These are phyloP conservation scores for Phycomyces nitens DNA, from an alignment of 192 early-diverging fungal species.

Conservation along the genomic window DNA sequence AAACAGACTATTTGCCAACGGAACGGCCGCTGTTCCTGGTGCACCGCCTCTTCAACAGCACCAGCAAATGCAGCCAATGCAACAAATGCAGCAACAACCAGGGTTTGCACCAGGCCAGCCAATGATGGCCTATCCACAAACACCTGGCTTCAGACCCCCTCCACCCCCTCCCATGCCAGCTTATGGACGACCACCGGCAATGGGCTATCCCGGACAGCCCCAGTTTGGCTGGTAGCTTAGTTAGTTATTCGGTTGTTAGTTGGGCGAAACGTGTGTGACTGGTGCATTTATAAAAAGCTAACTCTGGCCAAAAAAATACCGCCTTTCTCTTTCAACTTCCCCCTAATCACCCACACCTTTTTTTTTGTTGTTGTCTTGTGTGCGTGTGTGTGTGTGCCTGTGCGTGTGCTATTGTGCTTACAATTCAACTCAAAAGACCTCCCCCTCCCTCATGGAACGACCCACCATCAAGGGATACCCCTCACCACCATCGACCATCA, in stretches of 20 bases:
- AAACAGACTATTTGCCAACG: conserved; percentile 70
- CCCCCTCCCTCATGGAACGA: neutral
- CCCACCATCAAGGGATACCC: neutral
- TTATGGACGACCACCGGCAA: conserved; percentile 9
- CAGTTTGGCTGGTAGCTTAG: neutral
- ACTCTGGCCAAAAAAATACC: neutral
- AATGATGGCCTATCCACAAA: conserved; percentile 5
- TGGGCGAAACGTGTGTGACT: neutral
- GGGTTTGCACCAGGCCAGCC: neutral
- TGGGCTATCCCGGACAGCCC: neutral
- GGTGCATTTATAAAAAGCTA: neutral
- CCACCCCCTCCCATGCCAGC: conserved; percentile 26
- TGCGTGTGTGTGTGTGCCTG: neutral
- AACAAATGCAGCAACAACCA: conserved; percentile 7
- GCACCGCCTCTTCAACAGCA: neutral
- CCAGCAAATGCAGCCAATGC: neutral
- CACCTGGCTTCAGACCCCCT: conserved; percentile 5
- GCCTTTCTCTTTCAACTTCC: neutral
- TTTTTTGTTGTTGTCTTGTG: too few species aligned
- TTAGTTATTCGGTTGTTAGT: neutral
- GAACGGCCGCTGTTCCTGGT: conserved; percentile 12
- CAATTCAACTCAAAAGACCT: too few species aligned
- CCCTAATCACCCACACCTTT: too few species aligned
- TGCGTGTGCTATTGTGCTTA: too few species aligned
- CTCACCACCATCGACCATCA: neutral